Conservation (phyloP, 1,284 basidiomycete species). For the Cutaneotrichosporon sp. region DNA sequence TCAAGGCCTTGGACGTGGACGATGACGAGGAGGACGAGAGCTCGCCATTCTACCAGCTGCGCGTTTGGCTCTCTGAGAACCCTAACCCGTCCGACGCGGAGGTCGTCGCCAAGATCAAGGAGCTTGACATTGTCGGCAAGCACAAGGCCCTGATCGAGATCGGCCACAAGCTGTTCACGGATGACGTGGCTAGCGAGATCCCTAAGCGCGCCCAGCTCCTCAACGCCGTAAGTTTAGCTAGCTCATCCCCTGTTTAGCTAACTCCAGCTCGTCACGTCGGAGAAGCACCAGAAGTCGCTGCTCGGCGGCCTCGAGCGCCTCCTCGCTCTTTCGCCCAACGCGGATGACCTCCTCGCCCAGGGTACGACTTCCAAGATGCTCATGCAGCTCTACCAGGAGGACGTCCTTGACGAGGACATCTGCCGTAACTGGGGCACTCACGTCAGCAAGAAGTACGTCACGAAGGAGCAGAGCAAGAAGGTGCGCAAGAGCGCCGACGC, state of each 20-base stretch:
- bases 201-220: conserved; percentile 69
- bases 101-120: conserved; percentile 83
- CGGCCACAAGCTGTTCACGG: conserved; percentile 78
- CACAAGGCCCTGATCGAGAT: conserved; percentile 86
- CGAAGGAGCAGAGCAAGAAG: conserved; percentile 91
- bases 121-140: conserved; percentile 90
- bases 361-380: conserved; percentile 64
- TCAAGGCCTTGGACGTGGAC: conserved; percentile 74
- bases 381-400: conserved; percentile 90
- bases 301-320: conserved; percentile 84
- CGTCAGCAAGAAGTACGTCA: conserved; percentile 95
- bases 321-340: conserved; percentile 62
- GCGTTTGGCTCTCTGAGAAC: conserved; percentile 81
- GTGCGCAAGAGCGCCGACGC: conserved; percentile 93
- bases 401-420: conserved; percentile 88
- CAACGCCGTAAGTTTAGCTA: conserved; percentile 62
- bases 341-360: conserved; percentile 33
- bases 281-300: conserved; percentile 93
- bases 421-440: conserved; percentile 92
- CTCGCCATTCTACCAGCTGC: conserved; percentile 79
- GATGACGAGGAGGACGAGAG: conserved; percentile 76
- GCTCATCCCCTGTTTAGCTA: conserved; percentile 1
- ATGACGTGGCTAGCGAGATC: conserved; percentile 67
- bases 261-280: conserved; percentile 54
- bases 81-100: conserved; percentile 52